Conservation (phyloP, 495 filamentous ascomycete species). For the Polyplosphaeria fusca region DNA sequence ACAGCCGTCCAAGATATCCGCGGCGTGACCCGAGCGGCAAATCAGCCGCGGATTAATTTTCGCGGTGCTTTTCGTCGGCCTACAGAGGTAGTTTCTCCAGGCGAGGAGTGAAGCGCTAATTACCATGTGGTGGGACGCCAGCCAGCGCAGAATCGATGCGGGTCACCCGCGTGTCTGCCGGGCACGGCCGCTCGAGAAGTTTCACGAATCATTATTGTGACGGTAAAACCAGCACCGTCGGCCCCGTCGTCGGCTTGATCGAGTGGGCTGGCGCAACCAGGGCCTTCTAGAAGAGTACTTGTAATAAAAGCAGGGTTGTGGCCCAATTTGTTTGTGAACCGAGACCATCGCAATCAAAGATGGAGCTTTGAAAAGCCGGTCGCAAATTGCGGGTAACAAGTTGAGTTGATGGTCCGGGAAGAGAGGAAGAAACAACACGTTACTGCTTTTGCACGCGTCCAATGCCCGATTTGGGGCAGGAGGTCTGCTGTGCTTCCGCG, state of each 20-base stretch:
- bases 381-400: slow-evolving; percentile 3
- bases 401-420: neutral
- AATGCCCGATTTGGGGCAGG: neutral
- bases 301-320: neutral
- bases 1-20: too few relatives aligned
- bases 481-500: slow-evolving; percentile 2
- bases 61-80: slow-evolving; percentile 20
- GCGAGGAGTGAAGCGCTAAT: neutral
- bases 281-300: neutral
- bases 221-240: neutral
- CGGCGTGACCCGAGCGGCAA: neutral
- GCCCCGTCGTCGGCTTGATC: neutral
- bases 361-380: neutral
- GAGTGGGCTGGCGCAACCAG: neutral
- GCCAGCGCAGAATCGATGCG: neutral
- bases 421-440: neutral
- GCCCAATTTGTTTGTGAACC: neutral
- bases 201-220: slow-evolving; percentile 1
- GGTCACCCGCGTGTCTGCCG: neutral
- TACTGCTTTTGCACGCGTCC: neutral
- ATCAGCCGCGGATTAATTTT: slow-evolving; percentile 1
- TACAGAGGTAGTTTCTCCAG: slow-evolving; percentile 12
- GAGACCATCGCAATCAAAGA: slow-evolving; percentile 17
- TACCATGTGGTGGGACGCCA: neutral
- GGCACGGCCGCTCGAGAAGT: neutral